phyloP scores from a whole-genome alignment of 169 alveolate genomes.

The Plasmodium cynomolgi region DNA sequence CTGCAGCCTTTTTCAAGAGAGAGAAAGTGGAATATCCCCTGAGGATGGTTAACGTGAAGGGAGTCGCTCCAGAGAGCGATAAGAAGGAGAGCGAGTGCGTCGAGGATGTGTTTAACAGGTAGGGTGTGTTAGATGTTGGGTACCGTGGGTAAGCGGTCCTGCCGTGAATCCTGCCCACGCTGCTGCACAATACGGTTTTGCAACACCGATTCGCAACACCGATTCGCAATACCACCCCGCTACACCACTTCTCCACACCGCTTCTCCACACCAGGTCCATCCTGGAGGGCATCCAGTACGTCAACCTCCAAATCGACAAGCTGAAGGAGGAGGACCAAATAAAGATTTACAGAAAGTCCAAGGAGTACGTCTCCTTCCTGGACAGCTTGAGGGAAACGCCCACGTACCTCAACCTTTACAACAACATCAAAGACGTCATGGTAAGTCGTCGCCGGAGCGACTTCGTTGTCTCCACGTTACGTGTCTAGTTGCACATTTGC shows the following conservation, averaged over 20 bases:
- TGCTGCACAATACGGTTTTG: neutral
- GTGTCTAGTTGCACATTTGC: neutral
- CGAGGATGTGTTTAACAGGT: conserved; percentile 49
- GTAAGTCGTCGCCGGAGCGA: neutral
- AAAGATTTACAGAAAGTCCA: conserved; percentile 44
- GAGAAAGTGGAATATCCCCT: conserved; percentile 13
- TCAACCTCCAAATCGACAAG: conserved; percentile 25
- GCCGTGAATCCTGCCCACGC: neutral
- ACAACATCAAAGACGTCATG: conserved; percentile 39
- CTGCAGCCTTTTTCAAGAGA: conserved; percentile 30
- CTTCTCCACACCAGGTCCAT: neutral
- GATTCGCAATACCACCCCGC: neutral
- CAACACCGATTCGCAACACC: neutral
- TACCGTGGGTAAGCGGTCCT: neutral
- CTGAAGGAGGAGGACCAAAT: conserved; percentile 33
- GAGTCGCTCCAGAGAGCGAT: neutral
- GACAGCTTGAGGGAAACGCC: conserved; percentile 38
- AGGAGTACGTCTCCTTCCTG: conserved; percentile 34
- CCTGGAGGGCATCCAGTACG: conserved; percentile 36
- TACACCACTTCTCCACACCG: neutral
- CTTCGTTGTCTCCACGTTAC: neutral
- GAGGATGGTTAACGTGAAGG: neutral
- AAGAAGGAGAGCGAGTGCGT: conserved; percentile 15
- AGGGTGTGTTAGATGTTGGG: neutral
- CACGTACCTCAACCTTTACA: conserved; percentile 23